These are phyloP conservation scores for Dysphania ambrosioides DNA, from an alignment of 148 eudicot genomes.

Conservation along the genomic window DNA sequence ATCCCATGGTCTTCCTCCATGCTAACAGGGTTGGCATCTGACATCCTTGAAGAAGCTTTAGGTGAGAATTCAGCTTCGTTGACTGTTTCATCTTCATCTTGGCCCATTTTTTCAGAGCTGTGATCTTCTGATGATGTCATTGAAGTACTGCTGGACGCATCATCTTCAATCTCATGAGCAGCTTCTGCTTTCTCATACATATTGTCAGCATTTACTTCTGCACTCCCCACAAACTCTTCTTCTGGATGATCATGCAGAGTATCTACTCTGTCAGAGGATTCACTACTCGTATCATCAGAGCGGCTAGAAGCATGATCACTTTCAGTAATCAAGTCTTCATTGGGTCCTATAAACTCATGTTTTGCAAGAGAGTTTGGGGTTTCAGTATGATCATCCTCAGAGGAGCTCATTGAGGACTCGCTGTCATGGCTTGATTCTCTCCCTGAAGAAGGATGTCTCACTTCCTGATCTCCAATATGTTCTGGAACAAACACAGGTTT, in stretches of 20 bases:
- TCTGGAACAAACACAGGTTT: conserved; percentile 46
- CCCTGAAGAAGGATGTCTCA: conserved; percentile 38
- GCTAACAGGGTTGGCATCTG: conserved; percentile 20
- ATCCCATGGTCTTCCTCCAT: conserved; percentile 29
- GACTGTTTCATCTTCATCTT: conserved; percentile 19
- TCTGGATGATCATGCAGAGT: conserved; percentile 30
- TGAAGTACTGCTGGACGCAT: conserved; percentile 24
- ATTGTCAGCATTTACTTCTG: background rate
- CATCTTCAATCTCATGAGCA: conserved; percentile 23
- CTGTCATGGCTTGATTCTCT: conserved; percentile 25
- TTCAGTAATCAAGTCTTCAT: conserved; percentile 25
- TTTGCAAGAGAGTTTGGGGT: conserved; percentile 31
- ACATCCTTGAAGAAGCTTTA: conserved; percentile 29
- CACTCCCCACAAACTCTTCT: conserved; percentile 8
- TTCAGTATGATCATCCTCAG: conserved; percentile 43
- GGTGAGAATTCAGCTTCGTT: conserved; percentile 29
- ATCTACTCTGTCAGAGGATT: conserved; percentile 43
- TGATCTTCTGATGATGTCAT: conserved; percentile 31
- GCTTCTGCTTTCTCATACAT: conserved; percentile 5
- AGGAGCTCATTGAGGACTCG: conserved; percentile 37
- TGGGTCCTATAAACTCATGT: conserved; percentile 33
- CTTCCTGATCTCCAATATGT: conserved; percentile 30
- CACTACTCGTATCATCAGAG: conserved; percentile 45
- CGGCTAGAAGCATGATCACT: conserved; percentile 34
- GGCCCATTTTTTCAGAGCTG: conserved; percentile 18